These are phyloP conservation scores for Backusella tuberculispora DNA, from an alignment of 192 early-diverging fungal species.

Conservation along the genomic window DNA sequence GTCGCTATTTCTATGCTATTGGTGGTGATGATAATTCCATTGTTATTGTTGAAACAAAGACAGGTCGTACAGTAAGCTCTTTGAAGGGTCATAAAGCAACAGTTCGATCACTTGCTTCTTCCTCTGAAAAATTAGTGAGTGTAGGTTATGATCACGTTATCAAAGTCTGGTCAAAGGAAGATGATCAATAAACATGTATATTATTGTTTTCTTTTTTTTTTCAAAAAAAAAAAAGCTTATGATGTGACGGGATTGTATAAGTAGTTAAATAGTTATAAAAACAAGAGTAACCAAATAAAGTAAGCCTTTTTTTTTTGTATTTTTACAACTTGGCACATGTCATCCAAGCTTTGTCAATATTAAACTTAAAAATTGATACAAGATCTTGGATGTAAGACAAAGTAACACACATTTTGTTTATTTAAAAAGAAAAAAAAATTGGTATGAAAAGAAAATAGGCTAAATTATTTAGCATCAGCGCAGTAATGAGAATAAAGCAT, in stretches of 20 bases:
- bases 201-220: not conserved
- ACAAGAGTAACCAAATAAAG: conserved; percentile 1
- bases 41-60: conserved; percentile 53
- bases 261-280: not conserved
- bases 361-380: not conserved
- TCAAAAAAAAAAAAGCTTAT: too few species aligned
- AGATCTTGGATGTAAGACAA: not conserved
- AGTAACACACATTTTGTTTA: too few species aligned
- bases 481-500: too few species aligned
- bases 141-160: conserved; percentile 66
- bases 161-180: conserved; percentile 47
- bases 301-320: not conserved
- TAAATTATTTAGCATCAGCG: too few species aligned
- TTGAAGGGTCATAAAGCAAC: conserved; percentile 60
- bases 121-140: conserved; percentile 50
- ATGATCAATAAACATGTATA: not conserved
- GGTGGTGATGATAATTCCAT: conserved; percentile 63
- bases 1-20: conserved; percentile 65
- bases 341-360: not conserved
- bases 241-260: too few species aligned
- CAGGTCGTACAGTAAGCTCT: conserved; percentile 48
- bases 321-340: not conserved
- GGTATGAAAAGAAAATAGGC: too few species aligned
- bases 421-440: too few species aligned
- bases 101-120: conserved; percentile 54